A percentile compares a stretch with the other conserved stretches of the same genome.
Evolutionary conservation across 495 filamentous ascomycete species (phyloP).

Genomic region (Corynascus novoguineensis): DNA sequence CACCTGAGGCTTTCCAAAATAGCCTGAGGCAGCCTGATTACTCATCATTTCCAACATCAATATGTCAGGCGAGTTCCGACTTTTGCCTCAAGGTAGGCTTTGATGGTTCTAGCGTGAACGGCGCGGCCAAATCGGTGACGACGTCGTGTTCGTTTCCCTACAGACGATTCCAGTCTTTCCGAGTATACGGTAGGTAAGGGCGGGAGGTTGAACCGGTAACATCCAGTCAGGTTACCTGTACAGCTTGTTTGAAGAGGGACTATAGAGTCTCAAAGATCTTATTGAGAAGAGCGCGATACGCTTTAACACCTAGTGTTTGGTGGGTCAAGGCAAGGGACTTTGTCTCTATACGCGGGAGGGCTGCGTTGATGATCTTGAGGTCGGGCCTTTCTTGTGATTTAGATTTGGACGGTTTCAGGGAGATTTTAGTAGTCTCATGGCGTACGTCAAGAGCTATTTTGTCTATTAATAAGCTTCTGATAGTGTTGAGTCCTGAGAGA

Average conservation of each 20-base stretch:
- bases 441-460: no score
- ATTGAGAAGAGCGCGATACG: conserved; percentile 20
- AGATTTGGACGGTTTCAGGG: background rate
- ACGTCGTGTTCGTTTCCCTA: conserved; percentile 37
- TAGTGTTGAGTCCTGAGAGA: no score
- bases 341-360: conserved; percentile 20
- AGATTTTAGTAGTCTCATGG: no score
- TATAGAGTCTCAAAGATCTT: conserved; percentile 12
- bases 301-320: conserved; percentile 20
- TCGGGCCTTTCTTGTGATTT: background rate
- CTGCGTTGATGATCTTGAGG: conserved; percentile 9
- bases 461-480: no score
- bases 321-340: conserved; percentile 21
- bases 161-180: conserved; percentile 39
- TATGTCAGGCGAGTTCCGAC: no score
- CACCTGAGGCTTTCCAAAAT: no score
- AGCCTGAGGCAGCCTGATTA: no score
- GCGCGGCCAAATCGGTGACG: conserved; percentile 32
- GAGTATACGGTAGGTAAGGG: conserved; percentile 11
- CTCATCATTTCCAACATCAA: no score
- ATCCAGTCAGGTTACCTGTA: conserved; percentile 25
- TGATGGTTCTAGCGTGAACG: conserved; percentile 36
- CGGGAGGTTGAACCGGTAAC: conserved; percentile 3
- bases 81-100: conserved; percentile 43
- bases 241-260: conserved; percentile 17